Conservation (phyloP, 148 eudicot species). For the Pouteria glomerata region DNA sequence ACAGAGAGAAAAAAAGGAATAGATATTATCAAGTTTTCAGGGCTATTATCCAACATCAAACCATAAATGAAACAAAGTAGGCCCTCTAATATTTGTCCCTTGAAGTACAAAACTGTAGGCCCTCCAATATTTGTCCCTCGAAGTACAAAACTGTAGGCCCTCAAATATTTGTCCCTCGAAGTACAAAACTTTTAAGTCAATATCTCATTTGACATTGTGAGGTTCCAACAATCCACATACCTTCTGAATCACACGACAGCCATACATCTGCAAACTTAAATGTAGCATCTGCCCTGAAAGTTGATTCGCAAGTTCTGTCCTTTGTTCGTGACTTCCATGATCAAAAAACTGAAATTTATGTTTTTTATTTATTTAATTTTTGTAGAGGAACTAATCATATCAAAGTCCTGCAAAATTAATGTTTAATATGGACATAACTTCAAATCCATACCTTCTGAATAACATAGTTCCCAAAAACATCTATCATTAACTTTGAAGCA, state of each 20-base stretch:
- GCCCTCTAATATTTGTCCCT: background rate
- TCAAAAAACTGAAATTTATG: slow-evolving; percentile 60
- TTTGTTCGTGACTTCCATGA: slow-evolving; percentile 73
- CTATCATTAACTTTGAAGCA: slow-evolving; percentile 77
- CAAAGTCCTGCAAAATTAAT: background rate
- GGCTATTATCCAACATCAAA: background rate
- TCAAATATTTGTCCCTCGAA: background rate
- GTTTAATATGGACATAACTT: background rate
- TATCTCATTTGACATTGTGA: too few relatives aligned
- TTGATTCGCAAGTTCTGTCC: slow-evolving; percentile 73
- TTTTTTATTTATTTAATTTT: background rate
- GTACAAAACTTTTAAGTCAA: background rate
- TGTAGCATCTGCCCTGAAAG: slow-evolving; percentile 67
- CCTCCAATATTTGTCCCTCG: too few relatives aligned
- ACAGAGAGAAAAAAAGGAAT: background rate
- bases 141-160: background rate
- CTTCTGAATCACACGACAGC: slow-evolving; percentile 98
- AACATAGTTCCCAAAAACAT: slow-evolving; percentile 98
- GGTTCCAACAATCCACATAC: slow-evolving; percentile 22
- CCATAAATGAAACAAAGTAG: background rate
- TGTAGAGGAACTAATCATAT: background rate
- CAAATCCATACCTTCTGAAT: slow-evolving; percentile 70
- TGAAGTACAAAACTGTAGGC: too few relatives aligned
- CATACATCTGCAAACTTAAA: slow-evolving; percentile 95
- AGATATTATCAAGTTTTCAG: background rate